Base-by-base conservation (phyloP, 192 early-diverging fungal genomes). In the Allomyces javanicus region DNA sequence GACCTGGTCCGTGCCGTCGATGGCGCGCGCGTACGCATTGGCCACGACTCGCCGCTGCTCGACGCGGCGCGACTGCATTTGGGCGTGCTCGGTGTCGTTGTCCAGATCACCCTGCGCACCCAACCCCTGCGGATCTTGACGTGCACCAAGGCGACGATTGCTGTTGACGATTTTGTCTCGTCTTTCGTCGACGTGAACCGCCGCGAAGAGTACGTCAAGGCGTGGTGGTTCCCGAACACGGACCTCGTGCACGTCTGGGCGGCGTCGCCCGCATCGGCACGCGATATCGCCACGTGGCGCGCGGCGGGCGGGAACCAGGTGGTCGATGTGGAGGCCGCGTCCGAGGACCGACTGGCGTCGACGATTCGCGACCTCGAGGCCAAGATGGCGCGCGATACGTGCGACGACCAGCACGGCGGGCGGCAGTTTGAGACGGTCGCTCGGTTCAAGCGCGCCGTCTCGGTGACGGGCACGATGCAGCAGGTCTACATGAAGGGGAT, bases 211-310 rank as follows among this genome's bases (percentile, higher is more conserved):
- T 72, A 67, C 43, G 69, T 68, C 14, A 72, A 72, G 43, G 67
- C 70, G 26, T 77, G 75, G 75, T 77, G 75, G 75, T 77, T 77
- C 62, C 75, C 75, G 27, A 62, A 77, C 50, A 77, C 75, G 23
- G 71, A 74, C 33, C 62, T 74, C 64, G 64, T 67, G 23, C 70
- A 72, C 27, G 62, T 74, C 11, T 77, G 75, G 75, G 43, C 64
- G 0, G 67, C 72, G 21, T 26, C 64, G 22, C 14, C 58, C 22
- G 74, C 69, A 1, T 61, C 64, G 40, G 43, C 44, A 63, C 62
- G 14, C 3, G 66, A 69, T 64, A 17, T 66, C 43, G 64, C 61
- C 10, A 68, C 69, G 23, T 70, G 67, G 33, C 22, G 50, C 26
- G 50, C 50, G 50, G 50, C 50, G 17, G 50, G 17, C 50, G 21